A percentile compares a stretch with the other conserved stretches of the same genome.
Conservation (phyloP, 2,329 filamentous ascomycete genomes). For the Chrysoporthe puriensis region DNA sequence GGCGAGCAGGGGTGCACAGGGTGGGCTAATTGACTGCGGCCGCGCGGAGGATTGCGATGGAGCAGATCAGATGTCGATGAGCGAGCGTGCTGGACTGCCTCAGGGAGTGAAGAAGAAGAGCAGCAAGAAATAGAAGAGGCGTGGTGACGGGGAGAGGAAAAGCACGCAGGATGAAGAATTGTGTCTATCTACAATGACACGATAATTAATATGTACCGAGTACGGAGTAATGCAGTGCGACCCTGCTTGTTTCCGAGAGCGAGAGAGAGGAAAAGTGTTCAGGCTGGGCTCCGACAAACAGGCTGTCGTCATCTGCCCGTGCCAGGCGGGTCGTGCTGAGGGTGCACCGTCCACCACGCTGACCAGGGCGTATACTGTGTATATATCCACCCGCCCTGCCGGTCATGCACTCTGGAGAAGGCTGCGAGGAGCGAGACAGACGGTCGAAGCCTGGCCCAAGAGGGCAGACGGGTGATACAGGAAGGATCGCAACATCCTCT, state of each 20-base stretch:
- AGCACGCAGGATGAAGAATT: neutral
- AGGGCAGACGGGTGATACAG: neutral
- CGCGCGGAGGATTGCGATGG: constrained; percentile 4
- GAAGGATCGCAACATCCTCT: too few relatives aligned
- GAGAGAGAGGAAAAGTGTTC: neutral
- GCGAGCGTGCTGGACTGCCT: neutral
- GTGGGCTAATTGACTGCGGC: constrained; percentile 8
- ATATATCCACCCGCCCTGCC: too few relatives aligned
- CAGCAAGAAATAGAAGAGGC: neutral
- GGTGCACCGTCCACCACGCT: too few relatives aligned
- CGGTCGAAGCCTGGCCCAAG: neutral
- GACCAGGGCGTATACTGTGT: too few relatives aligned
- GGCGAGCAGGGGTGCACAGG: constrained; percentile 9
- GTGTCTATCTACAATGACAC: neutral
- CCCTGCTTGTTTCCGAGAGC: neutral
- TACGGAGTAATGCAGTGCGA: neutral
- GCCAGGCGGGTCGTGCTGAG: too few relatives aligned
- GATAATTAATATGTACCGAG: neutral
- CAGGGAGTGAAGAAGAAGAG: neutral
- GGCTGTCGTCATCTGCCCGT: neutral
- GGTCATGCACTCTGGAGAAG: too few relatives aligned
- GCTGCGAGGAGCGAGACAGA: neutral
- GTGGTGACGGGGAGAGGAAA: neutral
- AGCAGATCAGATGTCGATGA: neutral
- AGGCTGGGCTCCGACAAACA: neutral